Conservation (phyloP, 768 basidiomycete species). For the Suillus luteus region DNA sequence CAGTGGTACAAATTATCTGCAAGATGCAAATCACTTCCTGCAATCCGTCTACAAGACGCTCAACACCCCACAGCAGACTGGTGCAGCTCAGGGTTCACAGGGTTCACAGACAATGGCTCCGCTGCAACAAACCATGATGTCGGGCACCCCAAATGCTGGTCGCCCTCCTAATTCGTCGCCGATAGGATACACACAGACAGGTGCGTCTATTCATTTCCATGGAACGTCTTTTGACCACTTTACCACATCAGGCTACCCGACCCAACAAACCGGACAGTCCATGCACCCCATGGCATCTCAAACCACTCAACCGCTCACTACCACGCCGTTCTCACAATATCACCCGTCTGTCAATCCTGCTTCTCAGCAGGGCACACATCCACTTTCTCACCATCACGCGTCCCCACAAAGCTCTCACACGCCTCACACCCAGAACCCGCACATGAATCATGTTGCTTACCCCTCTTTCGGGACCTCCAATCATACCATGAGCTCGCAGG, state of each 20-base stretch:
- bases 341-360: neutral
- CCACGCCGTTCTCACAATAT: neutral
- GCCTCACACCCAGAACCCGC: neutral
- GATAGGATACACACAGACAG: neutral
- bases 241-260: neutral
- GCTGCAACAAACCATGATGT: neutral
- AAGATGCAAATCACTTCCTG: neutral
- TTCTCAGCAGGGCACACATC: slow-evolving; percentile 2
- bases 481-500: neutral
- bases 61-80: neutral
- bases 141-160: neutral
- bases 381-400: neutral
- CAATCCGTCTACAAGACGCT: slow-evolving; percentile 2
- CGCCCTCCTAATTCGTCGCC: neutral
- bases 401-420: slow-evolving; percentile 3
- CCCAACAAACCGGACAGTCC: neutral
- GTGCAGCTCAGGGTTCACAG: neutral
- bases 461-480: neutral
- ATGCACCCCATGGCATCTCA: neutral
- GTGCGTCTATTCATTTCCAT: neutral
- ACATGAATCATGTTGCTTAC: neutral
- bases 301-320: neutral
- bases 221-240: neutral
- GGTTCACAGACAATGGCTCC: neutral
- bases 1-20: neutral